Evolutionary conservation across 2,329 filamentous ascomycete genomes (phyloP), one percentile per base, ranked within the genome.

Genomic region (Scedosporium aurantiacum): DNA sequence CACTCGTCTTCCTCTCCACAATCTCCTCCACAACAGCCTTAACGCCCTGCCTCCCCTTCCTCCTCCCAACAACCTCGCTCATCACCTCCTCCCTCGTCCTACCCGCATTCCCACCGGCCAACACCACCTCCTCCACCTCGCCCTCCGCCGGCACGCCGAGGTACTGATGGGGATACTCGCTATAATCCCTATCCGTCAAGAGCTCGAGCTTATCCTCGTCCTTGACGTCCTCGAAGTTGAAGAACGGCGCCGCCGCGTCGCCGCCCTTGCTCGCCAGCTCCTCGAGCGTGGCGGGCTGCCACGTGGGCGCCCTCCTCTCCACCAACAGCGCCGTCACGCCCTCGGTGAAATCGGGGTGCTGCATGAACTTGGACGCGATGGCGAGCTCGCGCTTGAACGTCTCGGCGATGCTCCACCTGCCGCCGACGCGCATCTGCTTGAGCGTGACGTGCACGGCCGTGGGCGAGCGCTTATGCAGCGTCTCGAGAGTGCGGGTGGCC

Each of bases 281-380:
- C n/a, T 84, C 79, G 1, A 97, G 79, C 5, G 81, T 84, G 52
- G 82, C 80, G 3, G 91, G 92, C 65, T 87, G 74, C 94, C 94
- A 99, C 64, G 80, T 77, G 1, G 92, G 89, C 23, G 79, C 78
- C 65, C 75, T 67, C 75, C 91, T 91, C 69, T 84, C 81, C 67
- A 94, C 82, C 47, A 99, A 81, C 57, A 88, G 82, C 25, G 91
- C 87, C 59, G 84, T 84, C n/a, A 99, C 93, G 60, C 94, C 94
- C 75, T 96, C 90, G 52, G 86, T 86, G 70, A 99, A 99, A 74
- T 99, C 94, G 4, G 84, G 88, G 72, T 94, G 88, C 62, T 81
- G 80, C 93, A 99, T 97, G 78, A 99, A 97, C 65, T 85, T 83
- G 63, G 82, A 78, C 1, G 93, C 91, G 63, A 99, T 91, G 70